Conservation (phyloP, 352 stramenopile species). For the Globisporangium uncinulatum region DNA sequence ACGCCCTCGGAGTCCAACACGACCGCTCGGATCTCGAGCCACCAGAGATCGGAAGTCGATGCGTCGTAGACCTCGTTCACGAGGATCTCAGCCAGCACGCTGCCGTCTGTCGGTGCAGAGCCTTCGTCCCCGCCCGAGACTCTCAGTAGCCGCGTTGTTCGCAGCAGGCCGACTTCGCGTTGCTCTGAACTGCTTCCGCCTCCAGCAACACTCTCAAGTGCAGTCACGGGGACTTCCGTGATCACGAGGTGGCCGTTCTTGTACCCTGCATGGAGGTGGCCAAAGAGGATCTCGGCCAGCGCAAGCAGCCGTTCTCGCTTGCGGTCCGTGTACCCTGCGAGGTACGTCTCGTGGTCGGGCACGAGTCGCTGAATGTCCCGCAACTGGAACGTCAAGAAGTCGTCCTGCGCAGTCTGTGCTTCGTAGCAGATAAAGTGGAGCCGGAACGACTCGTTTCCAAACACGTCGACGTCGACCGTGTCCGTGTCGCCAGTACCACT, state of each 20-base stretch:
- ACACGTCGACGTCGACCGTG: slow-evolving; percentile 9
- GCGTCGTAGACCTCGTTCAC: slow-evolving; percentile 51
- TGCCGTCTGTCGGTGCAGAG: background rate
- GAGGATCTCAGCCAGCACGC: slow-evolving; percentile 28
- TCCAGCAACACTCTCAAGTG: slow-evolving; percentile 3
- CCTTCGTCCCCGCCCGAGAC: background rate
- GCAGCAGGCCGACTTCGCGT: slow-evolving; percentile 35
- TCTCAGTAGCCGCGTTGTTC: slow-evolving; percentile 35
- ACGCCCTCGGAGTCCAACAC: slow-evolving; percentile 12
- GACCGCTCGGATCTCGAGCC: slow-evolving; percentile 43
- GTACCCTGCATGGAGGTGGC: slow-evolving; percentile 44
- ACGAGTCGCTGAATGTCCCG: slow-evolving; percentile 38
- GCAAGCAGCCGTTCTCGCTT: slow-evolving; percentile 31
- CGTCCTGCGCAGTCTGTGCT: slow-evolving; percentile 31
- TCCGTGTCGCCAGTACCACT: background rate
- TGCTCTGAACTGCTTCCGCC: slow-evolving; percentile 11
- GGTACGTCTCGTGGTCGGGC: slow-evolving; percentile 30
- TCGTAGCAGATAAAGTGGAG: slow-evolving; percentile 54
- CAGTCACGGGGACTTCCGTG: slow-evolving; percentile 23
- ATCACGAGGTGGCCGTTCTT: slow-evolving; percentile 68
- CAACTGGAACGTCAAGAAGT: slow-evolving; percentile 45
- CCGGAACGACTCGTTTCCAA: slow-evolving; percentile 26
- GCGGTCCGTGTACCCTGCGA: slow-evolving; percentile 18
- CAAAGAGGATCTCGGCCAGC: slow-evolving; percentile 41
- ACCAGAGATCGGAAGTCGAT: slow-evolving; percentile 52